A percentile compares a stretch with the other conserved stretches of the same genome.
phyloP scores from a whole-genome alignment of 2,329 filamentous ascomycete genomes.

The Fusarium annulatum region DNA sequence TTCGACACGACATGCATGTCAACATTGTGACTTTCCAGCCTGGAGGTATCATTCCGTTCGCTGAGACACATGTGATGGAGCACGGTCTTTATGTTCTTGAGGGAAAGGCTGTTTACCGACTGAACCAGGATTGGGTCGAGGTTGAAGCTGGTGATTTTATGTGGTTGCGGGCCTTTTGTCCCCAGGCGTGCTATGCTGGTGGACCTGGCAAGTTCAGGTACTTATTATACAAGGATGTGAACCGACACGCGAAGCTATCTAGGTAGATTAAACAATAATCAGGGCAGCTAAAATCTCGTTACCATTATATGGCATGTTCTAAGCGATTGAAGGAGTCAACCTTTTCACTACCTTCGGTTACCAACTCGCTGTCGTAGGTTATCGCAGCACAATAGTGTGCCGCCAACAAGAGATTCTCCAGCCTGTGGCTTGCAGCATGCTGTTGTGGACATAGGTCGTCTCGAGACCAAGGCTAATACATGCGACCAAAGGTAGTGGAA shows the following conservation, averaged over 20 bases:
- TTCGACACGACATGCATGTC: slow-evolving; percentile 30
- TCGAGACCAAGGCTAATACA: rapidly evolving
- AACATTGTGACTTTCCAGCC: slow-evolving; percentile 30
- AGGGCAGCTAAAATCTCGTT: neutral
- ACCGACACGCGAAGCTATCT: slow-evolving; percentile 9
- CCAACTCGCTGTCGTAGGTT: neutral
- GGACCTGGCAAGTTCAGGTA: slow-evolving; percentile 27
- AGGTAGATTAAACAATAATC: neutral
- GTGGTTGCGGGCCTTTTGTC: slow-evolving; percentile 28
- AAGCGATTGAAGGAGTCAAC: rapidly evolving
- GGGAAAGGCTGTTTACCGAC: slow-evolving; percentile 24
- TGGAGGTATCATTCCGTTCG: slow-evolving; percentile 20
- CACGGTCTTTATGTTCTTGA: slow-evolving; percentile 27
- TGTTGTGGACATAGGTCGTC: neutral
- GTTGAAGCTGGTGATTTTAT: slow-evolving; percentile 28
- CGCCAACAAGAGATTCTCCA: neutral
- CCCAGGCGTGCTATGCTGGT: slow-evolving; percentile 28
- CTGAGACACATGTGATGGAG: slow-evolving; percentile 32
- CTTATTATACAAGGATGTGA: slow-evolving; percentile 26
- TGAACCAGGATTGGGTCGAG: slow-evolving; percentile 28
- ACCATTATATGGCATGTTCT: rapidly evolving
- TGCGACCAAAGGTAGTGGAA: slow-evolving; percentile 5
- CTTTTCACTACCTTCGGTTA: neutral
- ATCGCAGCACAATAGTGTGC: rapidly evolving
- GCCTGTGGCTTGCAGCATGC: rapidly evolving